Conservation (phyloP, 140 eudicot species). For the Bidens hawaiensis region DNA sequence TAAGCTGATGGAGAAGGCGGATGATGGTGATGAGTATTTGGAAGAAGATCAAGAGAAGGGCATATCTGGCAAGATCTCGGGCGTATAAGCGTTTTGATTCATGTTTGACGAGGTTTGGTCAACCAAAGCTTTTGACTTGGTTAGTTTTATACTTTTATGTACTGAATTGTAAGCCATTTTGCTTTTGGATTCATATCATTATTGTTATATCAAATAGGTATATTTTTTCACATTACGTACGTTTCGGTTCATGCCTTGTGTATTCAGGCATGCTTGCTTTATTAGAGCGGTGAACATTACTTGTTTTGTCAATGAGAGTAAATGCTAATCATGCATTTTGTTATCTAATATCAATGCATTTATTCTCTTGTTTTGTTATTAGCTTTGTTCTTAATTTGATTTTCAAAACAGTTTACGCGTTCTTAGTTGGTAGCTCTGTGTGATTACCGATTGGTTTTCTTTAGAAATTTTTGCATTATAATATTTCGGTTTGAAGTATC, state of each 20-base stretch:
- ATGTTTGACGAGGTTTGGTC: too few relatives aligned
- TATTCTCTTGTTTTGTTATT: constrained; percentile 3
- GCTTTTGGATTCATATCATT: constrained; percentile 11
- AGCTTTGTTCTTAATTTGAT: not conserved
- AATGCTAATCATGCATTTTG: constrained; percentile 19
- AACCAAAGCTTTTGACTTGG: constrained; percentile 19
- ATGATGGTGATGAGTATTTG: constrained; percentile 32
- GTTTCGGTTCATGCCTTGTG: constrained; percentile 10
- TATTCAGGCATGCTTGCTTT: constrained; percentile 23
- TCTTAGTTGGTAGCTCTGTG: not conserved
- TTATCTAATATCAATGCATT: not conserved
- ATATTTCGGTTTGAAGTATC: not conserved
- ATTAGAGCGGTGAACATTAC: constrained; percentile 19
- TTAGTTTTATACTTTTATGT: constrained; percentile 32
- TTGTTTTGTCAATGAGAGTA: constrained; percentile 17
- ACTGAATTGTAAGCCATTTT: constrained; percentile 18
- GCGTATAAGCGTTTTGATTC: too few relatives aligned
- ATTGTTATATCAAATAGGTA: constrained; percentile 17
- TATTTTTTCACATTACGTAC: constrained; percentile 11
- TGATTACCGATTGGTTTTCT: not conserved
- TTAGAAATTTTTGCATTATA: not conserved
- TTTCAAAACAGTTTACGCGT: not conserved
- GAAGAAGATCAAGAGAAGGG: constrained; percentile 58
- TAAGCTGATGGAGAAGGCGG: constrained; percentile 43
- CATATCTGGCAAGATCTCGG: constrained; percentile 46